Evolutionary conservation across 2,329 filamentous ascomycete genomes (phyloP).

Genomic region (Botrytis pseudocinerea): DNA sequence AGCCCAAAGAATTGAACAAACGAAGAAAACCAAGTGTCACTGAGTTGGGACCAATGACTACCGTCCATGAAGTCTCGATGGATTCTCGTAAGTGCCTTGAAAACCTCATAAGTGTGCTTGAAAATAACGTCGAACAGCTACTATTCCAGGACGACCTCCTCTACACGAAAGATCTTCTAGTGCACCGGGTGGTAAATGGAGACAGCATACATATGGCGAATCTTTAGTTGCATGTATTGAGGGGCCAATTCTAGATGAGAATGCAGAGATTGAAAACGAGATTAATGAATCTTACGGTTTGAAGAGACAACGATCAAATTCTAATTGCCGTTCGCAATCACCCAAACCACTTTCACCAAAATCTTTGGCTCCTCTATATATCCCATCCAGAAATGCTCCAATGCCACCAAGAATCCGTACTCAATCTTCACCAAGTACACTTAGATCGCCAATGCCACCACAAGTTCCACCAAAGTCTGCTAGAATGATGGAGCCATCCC

Average conservation of each 20-base stretch:
- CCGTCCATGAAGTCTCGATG: slow-evolving; percentile 66
- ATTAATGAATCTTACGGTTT: slow-evolving; percentile 13
- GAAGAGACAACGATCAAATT: slow-evolving; percentile 4
- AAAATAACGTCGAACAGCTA: slow-evolving; percentile 49
- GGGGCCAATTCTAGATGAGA: slow-evolving; percentile 42
- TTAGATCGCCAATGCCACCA: slow-evolving; percentile 49
- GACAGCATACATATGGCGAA: slow-evolving; percentile 46
- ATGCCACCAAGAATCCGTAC: slow-evolving; percentile 29
- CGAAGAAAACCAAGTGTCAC: slow-evolving; percentile 65
- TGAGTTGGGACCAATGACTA: slow-evolving; percentile 67
- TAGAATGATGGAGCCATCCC: slow-evolving; percentile 47
- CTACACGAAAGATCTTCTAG: slow-evolving; percentile 65
- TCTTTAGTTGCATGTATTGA: slow-evolving; percentile 41
- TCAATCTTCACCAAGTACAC: slow-evolving; percentile 42
- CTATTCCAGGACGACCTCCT: slow-evolving; percentile 65
- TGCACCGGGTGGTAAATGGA: slow-evolving; percentile 54
- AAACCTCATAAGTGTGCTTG: slow-evolving; percentile 11
- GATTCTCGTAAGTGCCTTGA: slow-evolving; percentile 62
- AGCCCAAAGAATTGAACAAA: slow-evolving; percentile 58
- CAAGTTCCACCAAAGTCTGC: slow-evolving; percentile 44
- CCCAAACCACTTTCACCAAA: slow-evolving; percentile 52
- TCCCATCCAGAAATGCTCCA: slow-evolving; percentile 44
- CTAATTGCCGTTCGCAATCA: slow-evolving; percentile 23
- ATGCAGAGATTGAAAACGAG: slow-evolving; percentile 36
- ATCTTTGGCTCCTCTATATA: slow-evolving; percentile 57